Conservation (phyloP, 108 stramenopile species). For the Skeletonema tropicum region DNA sequence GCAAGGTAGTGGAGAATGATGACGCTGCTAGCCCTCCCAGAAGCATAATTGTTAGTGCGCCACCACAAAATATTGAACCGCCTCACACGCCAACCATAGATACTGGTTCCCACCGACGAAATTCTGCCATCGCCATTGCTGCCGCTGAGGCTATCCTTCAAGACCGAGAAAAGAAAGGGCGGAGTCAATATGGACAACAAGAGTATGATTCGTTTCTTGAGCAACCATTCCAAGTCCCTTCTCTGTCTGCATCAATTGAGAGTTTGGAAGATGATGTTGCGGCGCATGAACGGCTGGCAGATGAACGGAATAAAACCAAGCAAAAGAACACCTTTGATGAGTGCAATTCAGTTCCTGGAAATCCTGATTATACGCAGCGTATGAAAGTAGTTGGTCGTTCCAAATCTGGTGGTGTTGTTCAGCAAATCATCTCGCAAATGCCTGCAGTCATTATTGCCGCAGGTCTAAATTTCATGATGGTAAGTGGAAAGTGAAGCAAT, state of each 20-base stretch:
- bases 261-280: conserved; percentile 10
- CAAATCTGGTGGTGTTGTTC: not conserved
- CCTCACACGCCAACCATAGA: conserved; percentile 9
- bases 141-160: conserved; percentile 7
- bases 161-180: not conserved
- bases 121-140: conserved; percentile 14
- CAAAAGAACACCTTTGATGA: not conserved
- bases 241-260: not conserved
- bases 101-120: conserved; percentile 7
- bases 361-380: no score
- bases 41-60: not conserved
- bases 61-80: not conserved
- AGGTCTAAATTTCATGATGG: conserved; percentile 63
- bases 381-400: no score
- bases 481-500: no score
- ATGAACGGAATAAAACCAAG: not conserved
- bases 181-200: not conserved
- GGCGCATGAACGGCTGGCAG: not conserved
- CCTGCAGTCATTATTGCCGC: conserved; percentile 47
- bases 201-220: not conserved
- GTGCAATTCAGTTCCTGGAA: not conserved
- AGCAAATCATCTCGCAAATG: conserved; percentile 32
- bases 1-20: not conserved
- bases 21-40: not conserved
- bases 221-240: not conserved